phyloP scores from a whole-genome alignment of 2,329 filamentous ascomycete genomes.

The Ophiostoma himal-ulmi region DNA sequence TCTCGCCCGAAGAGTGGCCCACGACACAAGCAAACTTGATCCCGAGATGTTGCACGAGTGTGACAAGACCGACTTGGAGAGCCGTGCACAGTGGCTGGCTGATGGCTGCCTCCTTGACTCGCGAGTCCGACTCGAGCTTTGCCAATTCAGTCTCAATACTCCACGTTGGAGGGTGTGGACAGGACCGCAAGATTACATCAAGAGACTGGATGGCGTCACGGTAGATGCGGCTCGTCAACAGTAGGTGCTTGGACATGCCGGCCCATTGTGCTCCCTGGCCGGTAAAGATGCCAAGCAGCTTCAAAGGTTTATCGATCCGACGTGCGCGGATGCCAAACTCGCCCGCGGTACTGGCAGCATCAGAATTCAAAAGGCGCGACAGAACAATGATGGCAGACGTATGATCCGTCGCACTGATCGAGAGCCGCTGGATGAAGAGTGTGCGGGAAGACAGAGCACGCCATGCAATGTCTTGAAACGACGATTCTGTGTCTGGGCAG shows the following conservation, averaged over 20 bases:
- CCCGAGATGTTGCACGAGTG: conserved; percentile 30
- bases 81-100: conserved; percentile 32
- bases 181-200: conserved; percentile 31
- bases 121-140: conserved; percentile 13
- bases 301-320: not conserved
- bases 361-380: not conserved
- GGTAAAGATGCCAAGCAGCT: conserved; percentile 20
- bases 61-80: conserved; percentile 32
- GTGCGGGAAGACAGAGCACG: conserved; percentile 6
- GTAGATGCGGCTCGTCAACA: conserved; percentile 22
- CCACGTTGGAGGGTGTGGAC: conserved; percentile 22
- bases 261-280: conserved; percentile 27
- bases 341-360: not conserved
- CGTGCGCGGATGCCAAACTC: conserved; percentile 16
- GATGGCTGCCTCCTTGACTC: conserved; percentile 21
- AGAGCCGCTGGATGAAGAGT: conserved; percentile 15
- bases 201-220: conserved; percentile 33
- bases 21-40: conserved; percentile 29
- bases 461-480: conserved; percentile 15
- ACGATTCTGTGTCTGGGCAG: conserved; percentile 24
- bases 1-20: conserved; percentile 36
- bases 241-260: conserved; percentile 28
- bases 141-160: conserved; percentile 18
- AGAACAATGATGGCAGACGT: conserved; percentile 8
- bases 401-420: not conserved